phyloP scores from a whole-genome alignment of 2,329 filamentous ascomycete genomes.

The Madurella fahalii region DNA sequence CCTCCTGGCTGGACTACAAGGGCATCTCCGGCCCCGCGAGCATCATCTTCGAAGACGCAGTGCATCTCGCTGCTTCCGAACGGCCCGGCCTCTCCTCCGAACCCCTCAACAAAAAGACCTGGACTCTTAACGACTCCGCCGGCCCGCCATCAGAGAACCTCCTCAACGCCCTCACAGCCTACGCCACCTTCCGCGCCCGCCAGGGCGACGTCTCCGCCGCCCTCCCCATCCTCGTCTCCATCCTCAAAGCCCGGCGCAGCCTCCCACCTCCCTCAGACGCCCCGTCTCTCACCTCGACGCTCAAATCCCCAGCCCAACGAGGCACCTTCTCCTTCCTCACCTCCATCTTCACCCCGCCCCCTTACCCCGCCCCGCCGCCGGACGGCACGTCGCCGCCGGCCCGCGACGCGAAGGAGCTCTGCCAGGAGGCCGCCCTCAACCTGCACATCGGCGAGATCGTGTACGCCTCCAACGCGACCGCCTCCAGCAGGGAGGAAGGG shows the following conservation, averaged over 20 bases:
- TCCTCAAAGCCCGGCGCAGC: conserved; percentile 72
- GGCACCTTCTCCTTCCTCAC: conserved; percentile 23
- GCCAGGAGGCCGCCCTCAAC: conserved; percentile 82
- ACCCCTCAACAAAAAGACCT: conserved; percentile 56
- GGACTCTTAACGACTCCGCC: conserved; percentile 58
- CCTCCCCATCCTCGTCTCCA: conserved; percentile 78
- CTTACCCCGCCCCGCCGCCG: conserved; percentile 66
- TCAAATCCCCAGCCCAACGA: conserved; percentile 9
- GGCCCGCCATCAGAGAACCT: conserved; percentile 65
- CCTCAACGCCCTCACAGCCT: conserved; percentile 67
- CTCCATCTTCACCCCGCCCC: conserved; percentile 42
- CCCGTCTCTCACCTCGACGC: conserved; percentile 15
- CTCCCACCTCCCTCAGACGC: conserved; percentile 38
- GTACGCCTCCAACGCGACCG: conserved; percentile 57
- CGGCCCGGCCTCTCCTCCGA: conserved; percentile 39
- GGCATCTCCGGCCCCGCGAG: conserved; percentile 59
- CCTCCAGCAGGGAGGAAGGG: conserved; percentile 58
- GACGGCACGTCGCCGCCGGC: conserved; percentile 66
- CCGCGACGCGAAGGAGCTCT: conserved; percentile 62
- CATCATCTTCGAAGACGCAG: conserved; percentile 69
- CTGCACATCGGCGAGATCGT: conserved; percentile 93
- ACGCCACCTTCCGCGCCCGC: conserved; percentile 74
- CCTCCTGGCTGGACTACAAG: conserved; percentile 80
- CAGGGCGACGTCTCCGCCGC: conserved; percentile 63
- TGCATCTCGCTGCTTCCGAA: conserved; percentile 67